Evolutionary conservation across 163 green algal genomes (phyloP).

Genomic region (Scenedesmus sp.): DNA sequence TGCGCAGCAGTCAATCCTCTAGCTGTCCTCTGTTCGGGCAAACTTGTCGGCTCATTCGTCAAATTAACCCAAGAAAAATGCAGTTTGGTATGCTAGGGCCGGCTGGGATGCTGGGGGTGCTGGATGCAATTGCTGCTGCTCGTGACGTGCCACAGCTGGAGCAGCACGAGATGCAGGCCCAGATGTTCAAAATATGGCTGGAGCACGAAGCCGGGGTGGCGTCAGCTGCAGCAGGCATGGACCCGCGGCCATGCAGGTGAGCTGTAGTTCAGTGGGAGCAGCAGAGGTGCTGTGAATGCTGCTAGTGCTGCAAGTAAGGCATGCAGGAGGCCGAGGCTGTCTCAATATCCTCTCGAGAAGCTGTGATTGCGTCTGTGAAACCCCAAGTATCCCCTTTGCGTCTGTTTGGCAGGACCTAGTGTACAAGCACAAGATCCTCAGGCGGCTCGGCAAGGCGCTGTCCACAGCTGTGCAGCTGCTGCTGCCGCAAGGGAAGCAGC

Average conservation of each 20-base stretch:
- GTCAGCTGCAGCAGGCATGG: background rate
- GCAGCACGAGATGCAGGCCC: background rate
- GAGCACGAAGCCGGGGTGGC: background rate
- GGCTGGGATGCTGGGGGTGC: background rate
- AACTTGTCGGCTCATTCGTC: too few species aligned
- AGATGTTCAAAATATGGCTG: background rate
- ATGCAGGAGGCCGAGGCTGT: too few species aligned
- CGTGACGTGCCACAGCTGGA: background rate
- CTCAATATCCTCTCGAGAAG: too few species aligned
- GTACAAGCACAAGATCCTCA: background rate
- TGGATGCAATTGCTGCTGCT: background rate
- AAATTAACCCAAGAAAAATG: background rate
- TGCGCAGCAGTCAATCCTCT: too few species aligned
- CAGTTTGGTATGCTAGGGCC: background rate
- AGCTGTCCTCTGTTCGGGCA: too few species aligned
- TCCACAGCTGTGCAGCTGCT: background rate
- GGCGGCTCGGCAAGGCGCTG: background rate
- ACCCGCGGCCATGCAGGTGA: background rate
- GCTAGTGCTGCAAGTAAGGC: background rate
- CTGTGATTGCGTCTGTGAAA: too few species aligned
- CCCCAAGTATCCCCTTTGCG: too few species aligned
- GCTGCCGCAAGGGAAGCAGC: background rate
- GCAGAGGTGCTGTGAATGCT: background rate
- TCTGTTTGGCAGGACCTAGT: background rate
- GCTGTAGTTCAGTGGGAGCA: too few species aligned